Percentiles rank a stretch among this genome's conserved stretches.
Conservation (phyloP, 305 asterid genomes). For the Fraxinus baroniana region DNA sequence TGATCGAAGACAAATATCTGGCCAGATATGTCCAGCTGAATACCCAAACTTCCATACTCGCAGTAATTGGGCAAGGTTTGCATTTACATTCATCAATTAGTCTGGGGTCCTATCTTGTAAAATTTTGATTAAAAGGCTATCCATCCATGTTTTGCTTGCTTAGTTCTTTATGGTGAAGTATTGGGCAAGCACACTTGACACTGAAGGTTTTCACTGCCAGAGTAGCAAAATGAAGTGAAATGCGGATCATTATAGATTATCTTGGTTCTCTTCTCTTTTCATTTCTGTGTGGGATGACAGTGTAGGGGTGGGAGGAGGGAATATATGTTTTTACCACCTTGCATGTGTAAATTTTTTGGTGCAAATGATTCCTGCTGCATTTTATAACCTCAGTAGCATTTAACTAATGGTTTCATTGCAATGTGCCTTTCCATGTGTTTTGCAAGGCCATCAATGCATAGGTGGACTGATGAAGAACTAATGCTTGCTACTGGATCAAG, state of each 20-base stretch:
- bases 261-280: neutral
- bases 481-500: slow-evolving; percentile 78
- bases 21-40: slow-evolving; percentile 44
- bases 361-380: slow-evolving; percentile 24
- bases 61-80: slow-evolving; percentile 42
- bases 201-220: neutral
- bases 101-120: neutral
- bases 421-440: neutral
- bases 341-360: neutral
- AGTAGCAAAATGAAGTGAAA: slow-evolving; percentile 1
- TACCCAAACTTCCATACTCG: slow-evolving; percentile 23
- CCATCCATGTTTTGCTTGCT: slow-evolving; percentile 13
- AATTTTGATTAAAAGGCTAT: neutral
- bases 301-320: neutral
- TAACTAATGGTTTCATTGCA: neutral
- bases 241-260: neutral
- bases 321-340: neutral
- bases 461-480: slow-evolving; percentile 73
- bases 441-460: slow-evolving; percentile 30
- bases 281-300: neutral
- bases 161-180: neutral
- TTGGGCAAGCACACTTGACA: neutral
- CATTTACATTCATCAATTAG: slow-evolving; percentile 10
- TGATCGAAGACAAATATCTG: slow-evolving; percentile 66
- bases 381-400: slow-evolving; percentile 9